A percentile compares a stretch with the other conserved stretches of the same genome.
These are phyloP conservation scores for Tetraselmis striata DNA, from an alignment of 139 green algal species.

Conservation along the genomic window DNA sequence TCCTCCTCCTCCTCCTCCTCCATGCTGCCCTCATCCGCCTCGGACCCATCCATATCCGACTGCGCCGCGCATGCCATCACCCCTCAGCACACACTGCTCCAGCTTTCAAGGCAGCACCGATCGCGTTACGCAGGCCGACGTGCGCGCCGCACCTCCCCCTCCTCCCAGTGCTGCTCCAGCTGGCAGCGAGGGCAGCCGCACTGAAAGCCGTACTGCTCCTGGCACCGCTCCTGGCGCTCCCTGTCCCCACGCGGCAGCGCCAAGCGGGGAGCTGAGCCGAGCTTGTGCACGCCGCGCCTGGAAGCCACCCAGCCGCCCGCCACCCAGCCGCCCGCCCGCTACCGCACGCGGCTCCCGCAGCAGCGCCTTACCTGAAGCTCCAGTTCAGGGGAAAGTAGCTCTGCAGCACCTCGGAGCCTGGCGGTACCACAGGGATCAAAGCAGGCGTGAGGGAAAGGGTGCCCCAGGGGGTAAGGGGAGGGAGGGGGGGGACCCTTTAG, in stretches of 20 bases:
- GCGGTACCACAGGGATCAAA: not conserved
- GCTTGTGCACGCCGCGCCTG: too few relatives aligned
- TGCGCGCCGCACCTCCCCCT: not conserved
- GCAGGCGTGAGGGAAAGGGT: too few relatives aligned
- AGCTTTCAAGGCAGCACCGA: too few relatives aligned
- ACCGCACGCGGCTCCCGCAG: constrained; percentile 44
- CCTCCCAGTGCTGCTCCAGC: constrained; percentile 15
- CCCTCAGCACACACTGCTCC: too few relatives aligned
- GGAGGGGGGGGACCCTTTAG: too few relatives aligned
- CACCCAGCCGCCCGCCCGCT: not conserved
- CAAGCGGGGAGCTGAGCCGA: too few relatives aligned
- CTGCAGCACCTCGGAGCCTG: constrained; percentile 60
- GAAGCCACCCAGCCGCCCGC: not conserved
- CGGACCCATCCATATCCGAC: constrained; percentile 3
- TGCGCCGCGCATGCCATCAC: too few relatives aligned
- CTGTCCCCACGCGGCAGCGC: too few relatives aligned
- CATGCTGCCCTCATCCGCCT: constrained; percentile 17
- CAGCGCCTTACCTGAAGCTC: too few relatives aligned
- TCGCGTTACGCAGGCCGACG: too few relatives aligned
- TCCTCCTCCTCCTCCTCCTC: constrained; percentile 17
- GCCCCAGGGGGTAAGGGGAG: too few relatives aligned
- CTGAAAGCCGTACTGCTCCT: constrained; percentile 67
- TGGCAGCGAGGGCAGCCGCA: constrained; percentile 69
- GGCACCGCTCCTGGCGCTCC: constrained; percentile 20
- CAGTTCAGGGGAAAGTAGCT: constrained; percentile 71